These are phyloP conservation scores for Exophiala lecanii-corni DNA, from an alignment of 2,329 filamentous ascomycete species.

Conservation along the genomic window DNA sequence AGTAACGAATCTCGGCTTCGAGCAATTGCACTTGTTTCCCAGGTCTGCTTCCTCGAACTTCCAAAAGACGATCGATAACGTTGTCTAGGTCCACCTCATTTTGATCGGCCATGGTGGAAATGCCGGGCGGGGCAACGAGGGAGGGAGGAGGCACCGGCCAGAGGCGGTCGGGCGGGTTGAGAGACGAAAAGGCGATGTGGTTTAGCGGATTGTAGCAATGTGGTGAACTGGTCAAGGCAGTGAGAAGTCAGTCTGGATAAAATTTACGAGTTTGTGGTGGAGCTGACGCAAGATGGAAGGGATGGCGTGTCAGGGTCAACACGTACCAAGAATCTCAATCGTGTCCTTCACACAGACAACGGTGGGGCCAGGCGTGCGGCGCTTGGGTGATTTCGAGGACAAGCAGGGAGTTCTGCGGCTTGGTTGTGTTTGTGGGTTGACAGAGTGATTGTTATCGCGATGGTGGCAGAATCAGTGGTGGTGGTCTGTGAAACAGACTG, in stretches of 20 bases:
- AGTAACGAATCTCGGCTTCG: slow-evolving; percentile 91
- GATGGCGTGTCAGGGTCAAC: slow-evolving; percentile 9
- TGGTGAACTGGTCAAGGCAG: slow-evolving; percentile 7
- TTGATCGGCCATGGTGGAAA: slow-evolving; percentile 63
- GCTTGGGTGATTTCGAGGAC: not conserved
- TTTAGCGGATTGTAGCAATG: slow-evolving; percentile 4
- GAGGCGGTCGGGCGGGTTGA: slow-evolving; percentile 17
- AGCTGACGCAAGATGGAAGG: slow-evolving; percentile 17
- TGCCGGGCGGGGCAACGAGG: slow-evolving; percentile 21
- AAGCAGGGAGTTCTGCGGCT: not conserved
- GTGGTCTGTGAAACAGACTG: slow-evolving; percentile 15
- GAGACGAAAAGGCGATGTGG: slow-evolving; percentile 15
- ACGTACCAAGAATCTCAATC: slow-evolving; percentile 4
- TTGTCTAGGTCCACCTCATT: slow-evolving; percentile 97
- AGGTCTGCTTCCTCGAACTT: slow-evolving; percentile 94
- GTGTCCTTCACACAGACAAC: slow-evolving; percentile 13
- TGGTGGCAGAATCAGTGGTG: slow-evolving; percentile 8
- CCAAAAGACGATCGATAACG: slow-evolving; percentile 96
- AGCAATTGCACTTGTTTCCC: slow-evolving; percentile 98
- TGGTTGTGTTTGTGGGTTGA: slow-evolving; percentile 2
- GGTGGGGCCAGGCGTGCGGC: slow-evolving; percentile 14
- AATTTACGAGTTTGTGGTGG: slow-evolving; percentile 3
- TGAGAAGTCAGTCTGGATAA: slow-evolving; percentile 13
- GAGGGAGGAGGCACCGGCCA: slow-evolving; percentile 23
- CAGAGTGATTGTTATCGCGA: slow-evolving; percentile 17